These are phyloP conservation scores for Pythium volutum DNA, from an alignment of 352 stramenopile genomes.

Conservation along the genomic window DNA sequence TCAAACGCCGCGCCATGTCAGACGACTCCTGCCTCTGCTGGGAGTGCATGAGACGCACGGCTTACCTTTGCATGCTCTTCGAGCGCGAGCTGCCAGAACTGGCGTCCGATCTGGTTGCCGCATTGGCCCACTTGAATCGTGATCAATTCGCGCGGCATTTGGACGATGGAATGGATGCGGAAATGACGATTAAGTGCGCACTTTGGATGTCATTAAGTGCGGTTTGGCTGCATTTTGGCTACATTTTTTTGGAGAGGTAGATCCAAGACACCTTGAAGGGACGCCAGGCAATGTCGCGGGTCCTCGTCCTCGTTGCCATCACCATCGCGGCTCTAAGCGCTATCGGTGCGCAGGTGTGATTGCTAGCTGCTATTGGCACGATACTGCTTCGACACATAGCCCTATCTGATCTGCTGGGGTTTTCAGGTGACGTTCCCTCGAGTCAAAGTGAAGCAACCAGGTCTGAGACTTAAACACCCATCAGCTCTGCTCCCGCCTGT, in stretches of 20 bases:
- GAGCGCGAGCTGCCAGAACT: constrained; percentile 91
- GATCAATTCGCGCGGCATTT: constrained; percentile 87
- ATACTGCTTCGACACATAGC: too few species aligned
- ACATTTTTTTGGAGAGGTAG: neutral
- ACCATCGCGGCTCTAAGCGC: neutral
- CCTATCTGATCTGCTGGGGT: neutral
- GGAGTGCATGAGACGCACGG: too few species aligned
- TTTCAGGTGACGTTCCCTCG: constrained; percentile 10
- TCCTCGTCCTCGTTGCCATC: neutral
- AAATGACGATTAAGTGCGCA: constrained; percentile 1
- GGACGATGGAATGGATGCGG: neutral
- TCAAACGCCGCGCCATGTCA: too few species aligned
- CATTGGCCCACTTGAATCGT: constrained; percentile 93
- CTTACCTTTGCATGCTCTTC: constrained; percentile 83
- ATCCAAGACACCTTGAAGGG: neutral
- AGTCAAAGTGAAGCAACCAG: constrained; percentile 1
- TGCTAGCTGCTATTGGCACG: too few species aligned
- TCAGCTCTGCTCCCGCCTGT: neutral
- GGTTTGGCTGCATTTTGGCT: neutral
- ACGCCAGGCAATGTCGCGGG: neutral
- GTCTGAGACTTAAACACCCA: neutral
- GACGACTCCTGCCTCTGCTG: neutral
- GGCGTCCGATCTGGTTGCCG: constrained; percentile 92
- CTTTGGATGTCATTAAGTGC: neutral
- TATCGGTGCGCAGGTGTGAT: constrained; percentile 8